Percentiles rank a stretch among this genome's conserved stretches.
phyloP scores from a whole-genome alignment of 345 rosid genomes.

The Populus davidiana region DNA sequence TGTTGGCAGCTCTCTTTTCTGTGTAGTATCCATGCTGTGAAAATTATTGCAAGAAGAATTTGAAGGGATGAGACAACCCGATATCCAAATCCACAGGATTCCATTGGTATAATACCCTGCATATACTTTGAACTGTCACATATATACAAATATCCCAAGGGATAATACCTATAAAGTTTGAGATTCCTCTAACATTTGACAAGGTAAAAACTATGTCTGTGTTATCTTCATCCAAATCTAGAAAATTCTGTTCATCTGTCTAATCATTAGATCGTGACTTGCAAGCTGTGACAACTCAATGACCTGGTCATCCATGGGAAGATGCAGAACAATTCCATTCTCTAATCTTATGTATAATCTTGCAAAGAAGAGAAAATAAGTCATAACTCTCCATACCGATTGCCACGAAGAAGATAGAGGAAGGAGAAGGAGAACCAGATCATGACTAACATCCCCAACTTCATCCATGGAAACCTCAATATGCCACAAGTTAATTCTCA shows the following conservation, averaged over 20 bases:
- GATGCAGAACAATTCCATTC: background rate
- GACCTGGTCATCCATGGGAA: too few relatives aligned
- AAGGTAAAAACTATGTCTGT: background rate
- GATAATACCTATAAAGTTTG: background rate
- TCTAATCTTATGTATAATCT: background rate
- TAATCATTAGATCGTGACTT: background rate
- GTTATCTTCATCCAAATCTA: background rate
- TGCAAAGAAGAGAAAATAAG: background rate
- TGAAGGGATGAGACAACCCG: slow-evolving; percentile 70
- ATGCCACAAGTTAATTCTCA: slow-evolving; percentile 7
- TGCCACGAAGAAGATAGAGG: slow-evolving; percentile 68
- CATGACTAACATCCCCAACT: slow-evolving; percentile 55
- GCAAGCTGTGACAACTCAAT: background rate
- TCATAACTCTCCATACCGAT: slow-evolving; percentile 56
- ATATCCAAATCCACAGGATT: slow-evolving; percentile 66
- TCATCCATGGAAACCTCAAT: slow-evolving; percentile 59
- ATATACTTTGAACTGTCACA: background rate
- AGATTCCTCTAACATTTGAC: background rate
- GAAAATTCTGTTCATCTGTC: background rate
- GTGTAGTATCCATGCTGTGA: slow-evolving; percentile 57
- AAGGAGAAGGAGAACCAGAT: slow-evolving; percentile 71
- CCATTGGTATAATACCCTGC: slow-evolving; percentile 57
- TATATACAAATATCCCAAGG: background rate
- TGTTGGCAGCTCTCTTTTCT: slow-evolving; percentile 36
- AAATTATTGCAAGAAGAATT: slow-evolving; percentile 69